Base-by-base conservation (phyloP, 2,329 filamentous ascomycete species). In the Trichoderma atrobrunneum region DNA sequence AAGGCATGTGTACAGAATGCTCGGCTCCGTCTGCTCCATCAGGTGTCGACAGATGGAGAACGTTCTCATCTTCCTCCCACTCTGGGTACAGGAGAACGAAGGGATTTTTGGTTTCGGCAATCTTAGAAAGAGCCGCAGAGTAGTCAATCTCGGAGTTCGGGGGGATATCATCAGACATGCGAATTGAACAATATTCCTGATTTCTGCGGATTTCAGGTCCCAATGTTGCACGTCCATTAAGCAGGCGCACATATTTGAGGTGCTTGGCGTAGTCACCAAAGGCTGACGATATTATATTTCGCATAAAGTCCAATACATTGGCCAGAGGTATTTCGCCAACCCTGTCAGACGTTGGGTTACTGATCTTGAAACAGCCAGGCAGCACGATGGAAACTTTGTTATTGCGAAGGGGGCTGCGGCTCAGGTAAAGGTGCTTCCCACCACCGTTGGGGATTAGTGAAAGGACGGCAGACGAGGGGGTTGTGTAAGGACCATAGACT, bases 21-120 rank as follows among this genome's bases (percentile, higher is more conserved):
- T 57, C 51, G 26, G 30, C 26, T 66, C 24, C 32, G 5, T 32
- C 18, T 14, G 30, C 24, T 6, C n/a, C 43, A 21, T 48, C 43
- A 12, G 18, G 21, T 21, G 60, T 28, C 21, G 7, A 26, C 16
- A 26, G 6, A 34, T 54, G 32, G 14, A 72, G 63, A 43, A 32
- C 32, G 26, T 62, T 70, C 32, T 62, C 7, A 11, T 68, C 54
- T 12, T 62, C 48, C 7, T 67, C 43, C 68, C 68, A 73, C 43
- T 71, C 68, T 21, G 72, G 72, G 26, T 62, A 51, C 21, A 73
- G 30, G 16, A 73, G 12, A 6, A 71, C 62, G 30, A 73, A 69
- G 8, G 48, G 7, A 2, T 34, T 56, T 7, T 14, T 4, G 7
- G 18, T 3, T n/a, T 26, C 48, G 6, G 48, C 24, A 10, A 72